Conservation (phyloP, 1,284 basidiomycete genomes). For the Macrocystidia cucumis region DNA sequence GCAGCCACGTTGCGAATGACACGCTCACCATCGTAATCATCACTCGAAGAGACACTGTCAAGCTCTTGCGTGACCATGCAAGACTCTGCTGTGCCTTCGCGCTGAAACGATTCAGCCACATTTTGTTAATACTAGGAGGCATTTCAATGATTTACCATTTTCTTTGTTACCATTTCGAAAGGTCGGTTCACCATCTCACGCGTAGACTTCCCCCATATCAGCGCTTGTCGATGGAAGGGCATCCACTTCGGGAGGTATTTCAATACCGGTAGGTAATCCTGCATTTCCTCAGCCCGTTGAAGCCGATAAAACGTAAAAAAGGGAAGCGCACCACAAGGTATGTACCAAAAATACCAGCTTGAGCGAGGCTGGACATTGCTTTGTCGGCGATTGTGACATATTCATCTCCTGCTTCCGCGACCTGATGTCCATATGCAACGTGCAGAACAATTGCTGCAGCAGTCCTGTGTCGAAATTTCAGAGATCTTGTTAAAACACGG, state of each 20-base stretch:
- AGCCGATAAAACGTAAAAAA: slow-evolving; percentile 7
- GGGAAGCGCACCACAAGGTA: slow-evolving; percentile 30
- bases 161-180: slow-evolving; percentile 28
- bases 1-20: slow-evolving; percentile 34
- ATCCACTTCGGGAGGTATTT: slow-evolving; percentile 31
- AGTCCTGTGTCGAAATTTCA: slow-evolving; percentile 14
- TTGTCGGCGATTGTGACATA: slow-evolving; percentile 36
- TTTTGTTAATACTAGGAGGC: background rate
- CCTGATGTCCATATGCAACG: slow-evolving; percentile 29
- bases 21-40: slow-evolving; percentile 20
- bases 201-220: slow-evolving; percentile 26
- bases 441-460: slow-evolving; percentile 31
- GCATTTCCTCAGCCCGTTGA: too few species aligned
- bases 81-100: slow-evolving; percentile 18
- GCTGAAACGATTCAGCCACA: slow-evolving; percentile 10
- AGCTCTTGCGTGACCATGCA: slow-evolving; percentile 30
- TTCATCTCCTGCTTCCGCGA: slow-evolving; percentile 28
- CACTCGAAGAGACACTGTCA: slow-evolving; percentile 19
- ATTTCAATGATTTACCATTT: slow-evolving; percentile 17
- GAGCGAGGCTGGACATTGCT: slow-evolving; percentile 24
- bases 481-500: background rate
- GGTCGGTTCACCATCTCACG: slow-evolving; percentile 31
- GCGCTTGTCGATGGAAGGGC: slow-evolving; percentile 32
- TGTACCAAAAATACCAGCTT: slow-evolving; percentile 32
- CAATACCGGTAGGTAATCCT: slow-evolving; percentile 29